These are phyloP conservation scores for Plasmodium gonderi DNA, from an alignment of 169 alveolate species.

Conservation along the genomic window DNA sequence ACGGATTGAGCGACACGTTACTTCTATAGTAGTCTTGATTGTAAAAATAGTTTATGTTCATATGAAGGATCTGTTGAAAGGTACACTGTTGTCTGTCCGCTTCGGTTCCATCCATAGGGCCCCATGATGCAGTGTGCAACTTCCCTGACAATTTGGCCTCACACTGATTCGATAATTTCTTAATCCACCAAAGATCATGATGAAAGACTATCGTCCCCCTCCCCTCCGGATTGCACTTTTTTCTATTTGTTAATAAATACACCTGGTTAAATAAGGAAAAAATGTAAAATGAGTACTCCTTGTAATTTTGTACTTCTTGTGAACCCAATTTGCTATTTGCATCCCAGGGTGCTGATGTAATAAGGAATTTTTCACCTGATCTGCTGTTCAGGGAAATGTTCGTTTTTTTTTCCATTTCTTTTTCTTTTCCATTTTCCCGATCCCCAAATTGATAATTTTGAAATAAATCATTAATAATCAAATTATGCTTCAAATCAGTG, in stretches of 20 bases:
- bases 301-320: not conserved
- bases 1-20: not conserved
- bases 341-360: not conserved
- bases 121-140: not conserved
- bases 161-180: not conserved
- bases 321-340: not conserved
- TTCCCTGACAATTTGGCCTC: not conserved
- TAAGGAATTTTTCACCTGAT: slow-evolving; percentile 8
- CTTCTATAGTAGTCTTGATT: slow-evolving; percentile 44
- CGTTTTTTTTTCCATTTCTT: not conserved
- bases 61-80: slow-evolving; percentile 16
- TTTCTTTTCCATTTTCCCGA: not conserved
- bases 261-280: slow-evolving; percentile 33
- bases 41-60: slow-evolving; percentile 56
- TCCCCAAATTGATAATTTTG: not conserved
- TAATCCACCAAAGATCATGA: slow-evolving; percentile 34
- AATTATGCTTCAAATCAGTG: slow-evolving; percentile 23
- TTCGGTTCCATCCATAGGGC: not conserved
- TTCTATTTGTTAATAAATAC: slow-evolving; percentile 54
- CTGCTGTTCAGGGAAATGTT: slow-evolving; percentile 19
- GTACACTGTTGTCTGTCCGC: not conserved
- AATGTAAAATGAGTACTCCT: slow-evolving; percentile 10
- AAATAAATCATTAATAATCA: slow-evolving; percentile 34
- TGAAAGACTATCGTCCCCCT: slow-evolving; percentile 3
- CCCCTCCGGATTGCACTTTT: too few species aligned